Percentiles rank a stretch among this genome's conserved stretches.
phyloP scores from a whole-genome alignment of 352 stramenopile species.

The Phytophthora podocarpi region DNA sequence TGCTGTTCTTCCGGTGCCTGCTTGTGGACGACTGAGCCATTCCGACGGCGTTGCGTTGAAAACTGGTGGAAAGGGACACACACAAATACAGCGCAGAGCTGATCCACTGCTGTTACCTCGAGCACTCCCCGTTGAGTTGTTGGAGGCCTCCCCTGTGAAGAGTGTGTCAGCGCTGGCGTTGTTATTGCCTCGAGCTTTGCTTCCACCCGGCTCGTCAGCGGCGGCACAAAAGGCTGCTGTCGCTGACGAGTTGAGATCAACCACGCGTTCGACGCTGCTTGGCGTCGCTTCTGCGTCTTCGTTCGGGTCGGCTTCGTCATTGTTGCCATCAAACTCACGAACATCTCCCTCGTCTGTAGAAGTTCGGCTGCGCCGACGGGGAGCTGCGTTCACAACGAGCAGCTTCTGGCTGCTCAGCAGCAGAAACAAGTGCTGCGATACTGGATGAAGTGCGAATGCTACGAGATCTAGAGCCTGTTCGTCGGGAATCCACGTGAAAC shows the following conservation, averaged over 20 bases:
- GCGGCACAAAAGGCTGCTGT: no score
- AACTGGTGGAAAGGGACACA: constrained; percentile 64
- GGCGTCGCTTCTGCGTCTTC: constrained; percentile 20
- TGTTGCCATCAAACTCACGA: background rate
- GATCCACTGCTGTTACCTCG: background rate
- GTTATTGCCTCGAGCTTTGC: constrained; percentile 3
- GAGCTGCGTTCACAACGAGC: constrained; percentile 49
- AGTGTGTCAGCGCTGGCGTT: background rate
- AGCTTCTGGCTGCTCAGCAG: constrained; percentile 64
- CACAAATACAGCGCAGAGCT: constrained; percentile 40
- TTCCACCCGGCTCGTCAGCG: background rate
- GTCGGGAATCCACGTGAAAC: constrained; percentile 77
- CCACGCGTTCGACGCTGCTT: constrained; percentile 36
- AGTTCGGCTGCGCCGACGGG: background rate
- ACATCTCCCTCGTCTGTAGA: background rate
- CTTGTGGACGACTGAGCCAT: constrained; percentile 40
- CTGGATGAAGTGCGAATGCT: constrained; percentile 61
- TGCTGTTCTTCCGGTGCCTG: constrained; percentile 21
- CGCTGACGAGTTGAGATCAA: constrained; percentile 36
- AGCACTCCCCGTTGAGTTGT: background rate
- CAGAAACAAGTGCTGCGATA: constrained; percentile 55
- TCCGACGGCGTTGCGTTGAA: constrained; percentile 40
- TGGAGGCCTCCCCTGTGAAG: background rate
- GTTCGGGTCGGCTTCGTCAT: constrained; percentile 8
- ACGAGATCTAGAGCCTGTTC: constrained; percentile 63